Evolutionary conservation across 345 rosid genomes (phyloP).

Genomic region (Streptanthus diversifolius): DNA sequence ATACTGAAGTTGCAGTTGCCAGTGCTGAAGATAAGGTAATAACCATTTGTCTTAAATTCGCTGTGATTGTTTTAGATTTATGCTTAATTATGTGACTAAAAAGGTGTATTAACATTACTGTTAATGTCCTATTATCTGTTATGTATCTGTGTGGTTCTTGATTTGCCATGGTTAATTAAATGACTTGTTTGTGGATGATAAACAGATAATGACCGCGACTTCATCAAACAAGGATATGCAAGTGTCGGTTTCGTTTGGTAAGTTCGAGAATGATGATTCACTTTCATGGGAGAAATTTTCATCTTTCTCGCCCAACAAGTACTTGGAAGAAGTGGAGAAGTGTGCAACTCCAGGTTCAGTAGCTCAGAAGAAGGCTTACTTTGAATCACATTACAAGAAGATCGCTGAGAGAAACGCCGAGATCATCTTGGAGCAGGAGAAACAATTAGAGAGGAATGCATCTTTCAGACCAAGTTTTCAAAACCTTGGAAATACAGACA

Average conservation of each 20-base stretch:
- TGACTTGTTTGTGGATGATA: slow-evolving; percentile 17
- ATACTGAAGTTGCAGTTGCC: slow-evolving; percentile 40
- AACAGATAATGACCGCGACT: slow-evolving; percentile 41
- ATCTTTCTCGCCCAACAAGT: slow-evolving; percentile 84
- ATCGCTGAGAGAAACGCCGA: slow-evolving; percentile 79
- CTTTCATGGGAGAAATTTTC: slow-evolving; percentile 93
- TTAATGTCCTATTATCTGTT: slow-evolving; percentile 14
- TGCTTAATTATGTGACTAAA: slow-evolving; percentile 24
- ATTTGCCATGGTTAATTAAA: neutral
- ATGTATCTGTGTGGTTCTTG: neutral
- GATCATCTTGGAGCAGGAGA: slow-evolving; percentile 49
- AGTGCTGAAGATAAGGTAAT: slow-evolving; percentile 49
- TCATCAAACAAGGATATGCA: slow-evolving; percentile 51
- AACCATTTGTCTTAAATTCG: neutral
- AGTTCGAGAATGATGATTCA: slow-evolving; percentile 82
- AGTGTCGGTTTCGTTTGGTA: slow-evolving; percentile 84
- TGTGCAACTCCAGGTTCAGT: slow-evolving; percentile 96
- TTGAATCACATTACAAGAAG: slow-evolving; percentile 95
- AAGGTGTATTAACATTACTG: neutral
- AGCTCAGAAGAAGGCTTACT: slow-evolving; percentile 88
- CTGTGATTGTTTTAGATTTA: neutral
- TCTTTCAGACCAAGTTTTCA: slow-evolving; percentile 18
- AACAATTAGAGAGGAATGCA: slow-evolving; percentile 39
- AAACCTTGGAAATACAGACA: neutral
- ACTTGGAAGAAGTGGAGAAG: slow-evolving; percentile 90